Percentiles rank a stretch among this genome's conserved stretches.
phyloP scores from a whole-genome alignment of 768 basidiomycete genomes.

The Cantharellus cinnabarinus region DNA sequence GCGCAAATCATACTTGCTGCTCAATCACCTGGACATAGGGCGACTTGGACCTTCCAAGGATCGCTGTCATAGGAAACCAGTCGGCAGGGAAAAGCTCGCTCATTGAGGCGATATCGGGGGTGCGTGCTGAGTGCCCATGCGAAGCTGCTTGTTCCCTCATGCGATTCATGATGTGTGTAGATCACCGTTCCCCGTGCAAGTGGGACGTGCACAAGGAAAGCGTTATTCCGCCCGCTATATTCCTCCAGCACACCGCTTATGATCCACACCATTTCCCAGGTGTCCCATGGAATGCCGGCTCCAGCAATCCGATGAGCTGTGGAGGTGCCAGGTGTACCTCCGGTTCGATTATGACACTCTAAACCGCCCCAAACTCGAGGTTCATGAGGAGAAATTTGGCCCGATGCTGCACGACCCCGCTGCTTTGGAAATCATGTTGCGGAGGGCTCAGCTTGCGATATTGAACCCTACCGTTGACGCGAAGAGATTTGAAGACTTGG shows the following conservation, averaged over 20 bases:
- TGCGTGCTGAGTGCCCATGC: conserved; percentile 11
- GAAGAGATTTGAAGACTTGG: conserved; percentile 6
- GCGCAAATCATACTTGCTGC: not conserved
- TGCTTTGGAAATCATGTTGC: conserved; percentile 31
- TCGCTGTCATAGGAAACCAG: conserved; percentile 34
- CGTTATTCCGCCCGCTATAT: not conserved
- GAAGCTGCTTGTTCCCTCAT: not conserved
- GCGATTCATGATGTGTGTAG: conserved; percentile 9
- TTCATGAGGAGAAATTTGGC: conserved; percentile 24
- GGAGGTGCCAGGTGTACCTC: conserved; percentile 22
- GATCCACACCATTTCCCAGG: conserved; percentile 4
- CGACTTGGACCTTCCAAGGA: conserved; percentile 29
- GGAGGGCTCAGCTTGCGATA: conserved; percentile 40
- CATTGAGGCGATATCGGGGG: conserved; percentile 31
- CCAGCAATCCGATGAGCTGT: conserved; percentile 9
- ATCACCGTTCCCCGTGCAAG: conserved; percentile 30
- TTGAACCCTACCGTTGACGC: conserved; percentile 15
- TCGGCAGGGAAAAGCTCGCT: conserved; percentile 25
- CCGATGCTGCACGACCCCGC: conserved; percentile 16
- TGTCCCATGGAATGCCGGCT: conserved; percentile 22
- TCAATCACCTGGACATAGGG: conserved; percentile 15
- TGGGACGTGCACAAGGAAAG: conserved; percentile 24
- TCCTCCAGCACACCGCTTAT: not conserved
- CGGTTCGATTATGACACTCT: conserved; percentile 21
- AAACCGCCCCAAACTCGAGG: conserved; percentile 14